Conservation (phyloP, 2,329 filamentous ascomycete species). For the Monosporascus sp. region DNA sequence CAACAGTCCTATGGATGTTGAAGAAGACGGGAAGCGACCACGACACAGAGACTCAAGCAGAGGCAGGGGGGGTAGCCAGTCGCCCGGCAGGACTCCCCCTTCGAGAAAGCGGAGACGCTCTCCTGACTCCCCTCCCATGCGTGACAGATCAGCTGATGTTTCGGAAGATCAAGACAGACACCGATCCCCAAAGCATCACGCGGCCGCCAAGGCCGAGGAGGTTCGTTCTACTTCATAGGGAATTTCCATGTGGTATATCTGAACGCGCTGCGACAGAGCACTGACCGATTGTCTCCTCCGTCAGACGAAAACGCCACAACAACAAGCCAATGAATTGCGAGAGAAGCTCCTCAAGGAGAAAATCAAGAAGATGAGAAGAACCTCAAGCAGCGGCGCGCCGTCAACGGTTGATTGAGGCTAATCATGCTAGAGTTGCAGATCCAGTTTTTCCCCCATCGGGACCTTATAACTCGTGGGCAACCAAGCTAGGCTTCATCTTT, state of each 20-base stretch:
- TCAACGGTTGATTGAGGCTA: conserved; percentile 42
- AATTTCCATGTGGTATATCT: conserved; percentile 15
- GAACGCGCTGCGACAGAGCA: conserved; percentile 19
- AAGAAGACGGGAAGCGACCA: conserved; percentile 15
- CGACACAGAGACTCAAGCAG: conserved; percentile 12
- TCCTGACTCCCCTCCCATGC: conserved; percentile 45
- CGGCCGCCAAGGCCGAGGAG: conserved; percentile 33
- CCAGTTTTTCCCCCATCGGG: not conserved
- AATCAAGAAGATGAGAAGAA: conserved; percentile 51
- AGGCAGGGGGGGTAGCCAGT: conserved; percentile 17
- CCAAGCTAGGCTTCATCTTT: not conserved
- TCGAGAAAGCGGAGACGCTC: conserved; percentile 46
- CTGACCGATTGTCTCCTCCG: conserved; percentile 29
- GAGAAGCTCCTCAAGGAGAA: conserved; percentile 48
- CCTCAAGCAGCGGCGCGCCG: conserved; percentile 36
- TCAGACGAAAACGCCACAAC: conserved; percentile 33
- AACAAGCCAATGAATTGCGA: conserved; percentile 39
- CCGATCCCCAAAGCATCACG: conserved; percentile 27
- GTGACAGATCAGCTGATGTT: conserved; percentile 54
- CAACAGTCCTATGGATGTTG: conserved; percentile 21
- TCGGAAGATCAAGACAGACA: conserved; percentile 41
- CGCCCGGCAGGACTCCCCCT: conserved; percentile 19
- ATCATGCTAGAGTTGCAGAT: conserved; percentile 35
- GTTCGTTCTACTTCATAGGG: conserved; percentile 34
- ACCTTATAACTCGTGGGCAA: not conserved